Evolutionary conservation across 345 rosid genomes (phyloP).

Genomic region (Isatis tinctoria): DNA sequence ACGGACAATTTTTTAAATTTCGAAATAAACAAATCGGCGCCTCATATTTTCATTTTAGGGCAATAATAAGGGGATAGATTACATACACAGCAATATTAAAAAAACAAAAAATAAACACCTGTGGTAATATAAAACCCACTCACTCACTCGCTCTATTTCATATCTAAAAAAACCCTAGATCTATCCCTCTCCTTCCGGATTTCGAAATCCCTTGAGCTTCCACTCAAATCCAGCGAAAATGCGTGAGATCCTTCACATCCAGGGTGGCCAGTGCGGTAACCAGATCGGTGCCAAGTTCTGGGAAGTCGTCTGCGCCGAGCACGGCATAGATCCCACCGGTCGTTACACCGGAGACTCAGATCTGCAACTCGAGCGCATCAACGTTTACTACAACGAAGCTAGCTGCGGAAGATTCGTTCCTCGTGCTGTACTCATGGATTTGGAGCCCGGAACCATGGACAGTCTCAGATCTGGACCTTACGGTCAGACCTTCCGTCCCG

Average conservation of each 20-base stretch:
- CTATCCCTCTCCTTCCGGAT: not conserved
- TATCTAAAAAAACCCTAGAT: not conserved
- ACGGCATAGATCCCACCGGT: conserved; percentile 32
- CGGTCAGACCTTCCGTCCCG: not conserved
- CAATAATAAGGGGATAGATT: not conserved
- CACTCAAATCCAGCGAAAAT: conserved; percentile 15
- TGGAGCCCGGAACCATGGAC: conserved; percentile 1
- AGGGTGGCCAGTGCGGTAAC: conserved; percentile 34
- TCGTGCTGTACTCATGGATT: not conserved
- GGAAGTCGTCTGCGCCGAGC: conserved; percentile 32
- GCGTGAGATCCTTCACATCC: conserved; percentile 36
- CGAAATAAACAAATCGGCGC: not conserved
- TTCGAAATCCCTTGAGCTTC: too few relatives aligned
- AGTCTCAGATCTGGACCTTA: not conserved
- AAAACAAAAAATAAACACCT: not conserved
- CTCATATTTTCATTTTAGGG: not conserved
- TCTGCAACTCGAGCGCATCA: conserved; percentile 29
- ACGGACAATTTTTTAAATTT: too few relatives aligned
- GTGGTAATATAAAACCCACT: not conserved
- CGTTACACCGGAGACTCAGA: conserved; percentile 30
- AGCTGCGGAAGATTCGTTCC: not conserved
- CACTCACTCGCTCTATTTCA: not conserved
- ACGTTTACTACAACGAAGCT: conserved; percentile 31
- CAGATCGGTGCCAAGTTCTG: conserved; percentile 35
- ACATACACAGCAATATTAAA: not conserved